Base-by-base conservation (phyloP, 140 eudicot species). In the Stevia rebaudiana region DNA sequence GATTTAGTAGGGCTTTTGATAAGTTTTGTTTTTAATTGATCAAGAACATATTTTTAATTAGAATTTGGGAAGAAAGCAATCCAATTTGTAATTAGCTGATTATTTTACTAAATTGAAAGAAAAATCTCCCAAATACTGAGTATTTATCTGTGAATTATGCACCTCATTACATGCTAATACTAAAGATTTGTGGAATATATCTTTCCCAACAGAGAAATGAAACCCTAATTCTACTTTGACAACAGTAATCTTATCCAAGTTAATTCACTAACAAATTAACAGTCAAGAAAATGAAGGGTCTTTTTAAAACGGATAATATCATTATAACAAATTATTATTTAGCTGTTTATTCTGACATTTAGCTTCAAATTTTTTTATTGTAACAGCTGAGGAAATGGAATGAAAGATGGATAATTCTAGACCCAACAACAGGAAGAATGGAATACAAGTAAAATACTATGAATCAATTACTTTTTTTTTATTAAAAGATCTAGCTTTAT, bases 361-460 rank as follows among this genome's bases (percentile, higher is more conserved):
- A 42, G 25, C 73, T 74, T 75, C 48, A 17, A 17, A 36, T 41
- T 61, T 16, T 28, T 63, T 23, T 55, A 16, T 53, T 81, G 74
- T 65, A 67, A 68, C 37, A 92, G 98, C 72, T 92, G 70, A 76
- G 96, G 78, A 92, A 92, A 78, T 92, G 98, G 98, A 92, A 92
- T 0, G 98, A 92, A 76, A 81, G 98, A 70, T 92, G 98, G 98
- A 80, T 92, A 74, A 78, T 88, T 56, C 68, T 92, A 62, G 98
- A 92, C 81, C 98, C 98, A 40, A 92, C 95, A 64, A 92, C 98
- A 17, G 98, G 98, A 42, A 88, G 76, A 74, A 88, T 92, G 98
- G 98, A 88, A 67, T 92, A 92, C 86, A 92, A 92, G 98, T 92
- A 88, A 82, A 89, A 61, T 61, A 33, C n/a, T 42, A 37, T 37